These are phyloP conservation scores for Podospora tetraspora DNA, from an alignment of 495 filamentous ascomycete species.

Conservation along the genomic window DNA sequence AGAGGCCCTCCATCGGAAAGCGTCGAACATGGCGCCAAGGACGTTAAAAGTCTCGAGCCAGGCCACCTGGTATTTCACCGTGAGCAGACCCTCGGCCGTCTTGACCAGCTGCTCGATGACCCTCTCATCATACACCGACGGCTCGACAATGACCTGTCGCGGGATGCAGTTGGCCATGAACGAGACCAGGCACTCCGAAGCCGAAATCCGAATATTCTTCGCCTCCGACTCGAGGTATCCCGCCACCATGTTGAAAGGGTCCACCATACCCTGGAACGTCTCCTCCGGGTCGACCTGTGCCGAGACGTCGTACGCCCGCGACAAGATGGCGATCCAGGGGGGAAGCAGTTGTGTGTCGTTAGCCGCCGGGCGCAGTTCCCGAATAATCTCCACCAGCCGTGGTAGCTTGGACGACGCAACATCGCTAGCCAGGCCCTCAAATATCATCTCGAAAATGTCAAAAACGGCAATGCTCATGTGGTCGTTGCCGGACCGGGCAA, in stretches of 20 bases:
- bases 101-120: constrained; percentile 68
- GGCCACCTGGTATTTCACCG: constrained; percentile 84
- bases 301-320: constrained; percentile 88
- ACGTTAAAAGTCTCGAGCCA: constrained; percentile 96
- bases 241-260: constrained; percentile 70
- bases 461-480: constrained; percentile 94
- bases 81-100: constrained; percentile 64
- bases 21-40: constrained; percentile 77
- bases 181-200: constrained; percentile 90
- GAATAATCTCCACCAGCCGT: constrained; percentile 75
- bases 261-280: constrained; percentile 81
- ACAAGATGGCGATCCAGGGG: constrained; percentile 92
- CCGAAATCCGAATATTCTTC: constrained; percentile 86
- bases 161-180: constrained; percentile 87
- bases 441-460: constrained; percentile 94
- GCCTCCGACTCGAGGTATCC: constrained; percentile 78
- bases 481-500: constrained; percentile 83
- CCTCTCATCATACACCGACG: constrained; percentile 84
- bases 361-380: constrained; percentile 79
- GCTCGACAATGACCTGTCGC: constrained; percentile 69
- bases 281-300: constrained; percentile 78
- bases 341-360: constrained; percentile 90
- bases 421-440: constrained; percentile 81
- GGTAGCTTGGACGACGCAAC: constrained; percentile 83
- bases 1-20: constrained; percentile 74